Percentiles rank a stretch among this genome's conserved stretches.
Evolutionary conservation across 495 filamentous ascomycete species (phyloP).

Genomic region (Tricharina praecox): DNA sequence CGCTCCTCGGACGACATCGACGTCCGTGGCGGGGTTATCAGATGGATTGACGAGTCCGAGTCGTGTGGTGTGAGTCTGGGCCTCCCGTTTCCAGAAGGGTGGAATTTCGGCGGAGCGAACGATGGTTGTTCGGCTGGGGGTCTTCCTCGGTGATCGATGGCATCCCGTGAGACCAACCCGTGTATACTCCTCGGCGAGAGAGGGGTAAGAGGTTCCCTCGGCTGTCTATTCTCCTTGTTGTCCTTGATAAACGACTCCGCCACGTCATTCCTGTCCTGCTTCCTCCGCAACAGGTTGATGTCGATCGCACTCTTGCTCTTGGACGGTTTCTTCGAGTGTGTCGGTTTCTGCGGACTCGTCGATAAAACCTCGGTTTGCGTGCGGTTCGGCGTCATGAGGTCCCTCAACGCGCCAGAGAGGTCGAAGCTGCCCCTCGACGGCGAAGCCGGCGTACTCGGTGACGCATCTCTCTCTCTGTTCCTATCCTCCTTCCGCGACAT

Average conservation of each 20-base stretch:
- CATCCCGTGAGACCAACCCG: not conserved
- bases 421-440: slow-evolving; percentile 22
- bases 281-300: slow-evolving; percentile 18
- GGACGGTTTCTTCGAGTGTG: slow-evolving; percentile 21
- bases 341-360: slow-evolving; percentile 7
- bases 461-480: slow-evolving; percentile 10
- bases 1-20: slow-evolving; percentile 12
- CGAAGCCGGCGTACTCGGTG: slow-evolving; percentile 9
- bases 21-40: slow-evolving; percentile 10
- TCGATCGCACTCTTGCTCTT: slow-evolving; percentile 24
- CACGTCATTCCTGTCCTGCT: slow-evolving; percentile 20
- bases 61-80: slow-evolving; percentile 14
- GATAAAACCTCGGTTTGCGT: not conserved
- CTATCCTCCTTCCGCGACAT: slow-evolving; percentile 21
- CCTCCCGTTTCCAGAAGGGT: slow-evolving; percentile 9
- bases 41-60: slow-evolving; percentile 13
- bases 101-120: slow-evolving; percentile 2
- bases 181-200: slow-evolving; percentile 1
- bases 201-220: slow-evolving; percentile 1
- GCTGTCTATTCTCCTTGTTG: slow-evolving; percentile 23
- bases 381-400: slow-evolving; percentile 1
- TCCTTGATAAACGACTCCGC: slow-evolving; percentile 17
- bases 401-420: slow-evolving; percentile 6
- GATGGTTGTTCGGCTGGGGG: not conserved
- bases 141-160: too few relatives aligned